Evolutionary conservation across 169 alveolate genomes (phyloP), one percentile per base, ranked within the genome.

Genomic region (Plasmodium reichenowi): DNA sequence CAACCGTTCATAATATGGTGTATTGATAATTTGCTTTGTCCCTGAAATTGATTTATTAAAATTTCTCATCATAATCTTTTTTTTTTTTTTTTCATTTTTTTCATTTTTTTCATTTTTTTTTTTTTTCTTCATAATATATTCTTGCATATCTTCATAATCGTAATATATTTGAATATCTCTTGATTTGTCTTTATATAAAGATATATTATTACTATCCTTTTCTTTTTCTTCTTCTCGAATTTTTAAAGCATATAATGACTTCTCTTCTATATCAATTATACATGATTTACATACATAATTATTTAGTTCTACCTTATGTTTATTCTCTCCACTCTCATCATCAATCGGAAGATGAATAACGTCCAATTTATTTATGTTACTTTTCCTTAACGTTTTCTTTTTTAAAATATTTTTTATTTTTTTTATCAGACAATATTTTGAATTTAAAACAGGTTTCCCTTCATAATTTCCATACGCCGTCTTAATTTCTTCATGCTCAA

Each of bases 381-480:
- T 58, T 17, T 13, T 12, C 5, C 45, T 43, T 38, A 38, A 38
- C 7, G 17, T 56, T 45, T 32, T 83, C 70, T 63, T 83, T 15
- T 63, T 72, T 8, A 68, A 68, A 47, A 68, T 52, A 4, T 56
- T 62, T 62, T 83, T 83, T 68, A 83, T 83, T 63, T 83, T 83
- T 72, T 83, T 83, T 72, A 48, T 83, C 20, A 83, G 59, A 20
- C 59, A 72, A 26, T 83, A 83, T 62, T 83, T 83, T 24, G 50
- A 38, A 50, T 83, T 67, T 13, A 83, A 29, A 9, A 67, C 17
- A 60, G 22, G 4, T 20, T 64, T 7, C 2, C 67, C 45, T 24
- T 62, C 22, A 13, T 12, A 24, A 29, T 32, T 54, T 20, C n/a
- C 3, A 54, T 20, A 22, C 2, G 45, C 7, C 13, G 10, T 62